Conservation (phyloP, 768 basidiomycete species). For the Kwoniella heveanensis region DNA sequence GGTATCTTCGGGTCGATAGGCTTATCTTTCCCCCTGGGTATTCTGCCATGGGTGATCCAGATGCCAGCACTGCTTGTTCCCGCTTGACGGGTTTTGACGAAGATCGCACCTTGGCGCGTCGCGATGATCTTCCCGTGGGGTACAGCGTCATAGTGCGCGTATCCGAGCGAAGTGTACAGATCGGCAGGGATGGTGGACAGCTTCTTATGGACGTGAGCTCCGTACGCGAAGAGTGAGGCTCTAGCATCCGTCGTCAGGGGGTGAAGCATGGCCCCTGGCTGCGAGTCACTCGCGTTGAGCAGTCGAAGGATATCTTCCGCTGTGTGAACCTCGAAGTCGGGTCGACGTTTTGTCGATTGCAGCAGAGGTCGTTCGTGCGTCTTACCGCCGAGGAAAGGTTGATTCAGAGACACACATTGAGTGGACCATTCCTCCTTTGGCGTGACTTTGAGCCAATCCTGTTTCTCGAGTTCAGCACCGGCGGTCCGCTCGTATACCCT, state of each 20-base stretch:
- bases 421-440: constrained; percentile 19
- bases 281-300: constrained; percentile 42
- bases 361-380: constrained; percentile 45
- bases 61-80: constrained; percentile 23
- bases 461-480: constrained; percentile 7
- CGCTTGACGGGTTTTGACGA: constrained; percentile 37
- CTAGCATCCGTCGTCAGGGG: constrained; percentile 26
- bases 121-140: constrained; percentile 41
- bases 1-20: constrained; percentile 47
- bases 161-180: constrained; percentile 27
- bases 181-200: constrained; percentile 17
- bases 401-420: constrained; percentile 15
- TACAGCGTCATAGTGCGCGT: constrained; percentile 21
- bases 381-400: constrained; percentile 33
- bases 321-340: constrained; percentile 32
- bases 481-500: constrained; percentile 31
- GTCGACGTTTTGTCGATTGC: constrained; percentile 28
- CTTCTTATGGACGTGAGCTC: constrained; percentile 38
- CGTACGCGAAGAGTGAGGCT: constrained; percentile 46
- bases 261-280: constrained; percentile 46
- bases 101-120: constrained; percentile 42
- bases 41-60: constrained; percentile 50
- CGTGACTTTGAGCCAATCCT: constrained; percentile 23
- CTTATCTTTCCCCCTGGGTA: constrained; percentile 38
- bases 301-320: constrained; percentile 37